A percentile compares a stretch with the other conserved stretches of the same genome.
These are phyloP conservation scores for Alternaria triticimaculans DNA, from an alignment of 2,329 filamentous ascomycete species.

Conservation along the genomic window DNA sequence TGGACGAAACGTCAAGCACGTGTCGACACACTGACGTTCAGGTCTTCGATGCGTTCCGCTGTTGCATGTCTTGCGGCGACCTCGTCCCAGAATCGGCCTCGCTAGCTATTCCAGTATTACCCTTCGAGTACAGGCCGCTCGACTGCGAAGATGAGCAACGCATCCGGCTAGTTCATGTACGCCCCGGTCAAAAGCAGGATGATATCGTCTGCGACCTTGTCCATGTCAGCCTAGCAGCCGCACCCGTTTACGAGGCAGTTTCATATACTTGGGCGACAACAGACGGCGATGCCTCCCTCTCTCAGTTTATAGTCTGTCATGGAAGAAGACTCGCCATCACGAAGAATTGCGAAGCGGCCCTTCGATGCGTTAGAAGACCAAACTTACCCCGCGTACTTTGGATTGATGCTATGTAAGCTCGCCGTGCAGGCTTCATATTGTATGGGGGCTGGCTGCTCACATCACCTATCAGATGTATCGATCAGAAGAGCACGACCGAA, in stretches of 20 bases:
- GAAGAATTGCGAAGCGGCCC: background rate
- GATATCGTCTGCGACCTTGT: background rate
- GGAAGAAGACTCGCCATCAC: background rate
- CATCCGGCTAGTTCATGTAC: background rate
- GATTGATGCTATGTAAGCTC: background rate
- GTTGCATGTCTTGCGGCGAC: background rate
- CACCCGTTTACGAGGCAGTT: background rate
- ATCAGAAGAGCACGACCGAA: background rate
- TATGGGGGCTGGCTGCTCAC: rapidly evolving
- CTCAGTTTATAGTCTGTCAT: background rate
- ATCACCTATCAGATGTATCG: background rate
- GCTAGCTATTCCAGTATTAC: background rate
- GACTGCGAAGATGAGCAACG: background rate
- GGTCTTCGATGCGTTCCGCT: background rate
- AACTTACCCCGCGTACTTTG: background rate
- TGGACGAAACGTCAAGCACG: background rate
- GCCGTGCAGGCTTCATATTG: background rate
- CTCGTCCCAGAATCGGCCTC: background rate
- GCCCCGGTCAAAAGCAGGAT: background rate
- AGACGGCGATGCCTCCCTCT: background rate
- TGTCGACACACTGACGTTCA: background rate
- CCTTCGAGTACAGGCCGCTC: background rate
- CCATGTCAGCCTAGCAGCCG: background rate
- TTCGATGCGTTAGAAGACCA: background rate
- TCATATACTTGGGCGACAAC: background rate